Percentiles rank a stretch among this genome's conserved stretches.
Conservation (phyloP, 306 rosid genomes). For the Corylus americana region DNA sequence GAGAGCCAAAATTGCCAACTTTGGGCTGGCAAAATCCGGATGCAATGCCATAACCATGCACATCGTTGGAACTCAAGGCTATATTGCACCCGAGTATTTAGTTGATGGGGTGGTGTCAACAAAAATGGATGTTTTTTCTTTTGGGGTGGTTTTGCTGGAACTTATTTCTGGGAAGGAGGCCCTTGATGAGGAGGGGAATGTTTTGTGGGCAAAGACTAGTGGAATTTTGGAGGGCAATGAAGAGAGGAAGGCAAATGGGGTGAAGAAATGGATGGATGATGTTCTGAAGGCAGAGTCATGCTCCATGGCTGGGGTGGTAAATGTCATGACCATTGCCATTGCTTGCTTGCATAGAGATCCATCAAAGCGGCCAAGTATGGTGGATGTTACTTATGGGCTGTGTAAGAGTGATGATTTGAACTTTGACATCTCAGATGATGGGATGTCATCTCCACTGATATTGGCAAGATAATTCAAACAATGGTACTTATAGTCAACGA, state of each 20-base stretch:
- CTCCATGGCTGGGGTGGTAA: constrained; percentile 64
- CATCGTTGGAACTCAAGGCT: constrained; percentile 95
- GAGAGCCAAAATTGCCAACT: constrained; percentile 94
- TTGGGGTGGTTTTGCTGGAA: constrained; percentile 86
- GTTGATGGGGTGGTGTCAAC: constrained; percentile 84
- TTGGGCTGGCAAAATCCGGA: constrained; percentile 85
- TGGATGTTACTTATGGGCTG: constrained; percentile 75
- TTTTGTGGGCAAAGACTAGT: constrained; percentile 50
- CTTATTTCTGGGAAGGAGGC: constrained; percentile 72
- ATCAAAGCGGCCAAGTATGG: constrained; percentile 76
- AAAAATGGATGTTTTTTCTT: constrained; percentile 86
- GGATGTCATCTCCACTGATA: constrained; percentile 43
- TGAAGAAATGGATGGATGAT: constrained; percentile 65
- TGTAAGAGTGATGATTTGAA: constrained; percentile 66
- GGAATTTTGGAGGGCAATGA: constrained; percentile 49
- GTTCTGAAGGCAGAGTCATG: constrained; percentile 46
- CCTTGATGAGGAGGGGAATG: constrained; percentile 55
- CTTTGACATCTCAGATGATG: constrained; percentile 71
- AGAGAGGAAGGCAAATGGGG: constrained; percentile 51
- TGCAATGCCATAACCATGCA: constrained; percentile 95
- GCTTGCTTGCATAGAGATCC: constrained; percentile 78
- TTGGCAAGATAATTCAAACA: constrained; percentile 49
- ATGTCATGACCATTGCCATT: constrained; percentile 54
- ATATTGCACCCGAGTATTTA: constrained; percentile 86
- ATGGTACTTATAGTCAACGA: not conserved